Evolutionary conservation across 805 yeast species (phyloP).

Genomic region (Candida takata): DNA sequence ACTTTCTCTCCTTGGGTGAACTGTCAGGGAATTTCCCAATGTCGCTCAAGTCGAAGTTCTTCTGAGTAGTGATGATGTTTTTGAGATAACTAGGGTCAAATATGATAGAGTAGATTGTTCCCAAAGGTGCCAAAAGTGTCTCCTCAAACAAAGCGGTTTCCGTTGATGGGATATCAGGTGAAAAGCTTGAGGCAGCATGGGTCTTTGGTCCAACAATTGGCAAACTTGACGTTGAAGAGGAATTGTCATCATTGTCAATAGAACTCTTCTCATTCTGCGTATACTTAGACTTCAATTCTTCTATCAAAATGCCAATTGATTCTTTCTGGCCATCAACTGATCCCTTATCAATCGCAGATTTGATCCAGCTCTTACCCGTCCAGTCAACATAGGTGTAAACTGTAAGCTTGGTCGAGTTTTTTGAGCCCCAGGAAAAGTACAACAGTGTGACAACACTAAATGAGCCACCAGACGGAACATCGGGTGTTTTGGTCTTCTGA

Average conservation of each 20-base stretch:
- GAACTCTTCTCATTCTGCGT: conserved; percentile 3
- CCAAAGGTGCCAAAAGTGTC: conserved; percentile 54
- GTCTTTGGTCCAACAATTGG: conserved; percentile 30
- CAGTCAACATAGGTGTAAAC: conserved; percentile 57
- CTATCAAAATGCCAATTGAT: conserved; percentile 40
- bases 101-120: conserved; percentile 48
- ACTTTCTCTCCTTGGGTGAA: conserved; percentile 36
- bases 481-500: conserved; percentile 64
- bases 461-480: conserved; percentile 73
- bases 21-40: conserved; percentile 35
- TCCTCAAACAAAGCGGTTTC: conserved; percentile 49
- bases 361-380: conserved; percentile 75
- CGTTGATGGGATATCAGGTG: conserved; percentile 36
- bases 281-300: conserved; percentile 28
- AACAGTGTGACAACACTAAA: conserved; percentile 56
- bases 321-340: conserved; percentile 67
- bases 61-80: conserved; percentile 46
- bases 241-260: conserved; percentile 14
- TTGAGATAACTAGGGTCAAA: conserved; percentile 48
- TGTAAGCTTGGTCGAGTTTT: conserved; percentile 44
- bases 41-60: conserved; percentile 47
- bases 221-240: conserved; percentile 17
- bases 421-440: conserved; percentile 55
- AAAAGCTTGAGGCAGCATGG: conserved; percentile 40
- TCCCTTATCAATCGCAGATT: conserved; percentile 68